Percentiles rank a stretch among this genome's conserved stretches.
Conservation (phyloP, 169 alveolate species). For the Eimeria praecox region DNA sequence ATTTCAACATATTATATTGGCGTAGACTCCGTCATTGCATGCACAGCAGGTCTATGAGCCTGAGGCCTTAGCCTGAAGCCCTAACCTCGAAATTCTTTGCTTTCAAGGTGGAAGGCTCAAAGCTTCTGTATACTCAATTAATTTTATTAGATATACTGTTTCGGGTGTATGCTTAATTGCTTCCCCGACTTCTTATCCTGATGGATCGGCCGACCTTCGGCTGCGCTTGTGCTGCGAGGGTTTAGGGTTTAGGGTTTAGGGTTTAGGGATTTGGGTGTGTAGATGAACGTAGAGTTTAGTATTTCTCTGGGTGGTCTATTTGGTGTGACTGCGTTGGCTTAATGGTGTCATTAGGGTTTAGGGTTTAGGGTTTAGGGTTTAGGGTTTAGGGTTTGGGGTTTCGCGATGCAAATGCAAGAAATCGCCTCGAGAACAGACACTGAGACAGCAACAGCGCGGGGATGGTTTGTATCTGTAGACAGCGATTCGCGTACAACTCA, state of each 20-base stretch:
- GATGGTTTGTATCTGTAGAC: background rate
- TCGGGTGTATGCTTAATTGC: background rate
- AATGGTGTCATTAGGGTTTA: background rate
- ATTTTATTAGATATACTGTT: background rate
- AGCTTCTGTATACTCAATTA: background rate
- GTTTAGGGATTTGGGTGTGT: background rate
- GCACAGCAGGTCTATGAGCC: background rate
- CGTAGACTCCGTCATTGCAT: background rate
- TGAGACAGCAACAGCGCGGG: background rate
- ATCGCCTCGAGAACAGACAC: background rate
- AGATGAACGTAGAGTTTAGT: background rate
- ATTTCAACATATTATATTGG: background rate
- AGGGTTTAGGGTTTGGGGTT: background rate
- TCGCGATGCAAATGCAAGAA: background rate
- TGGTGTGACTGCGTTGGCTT: background rate
- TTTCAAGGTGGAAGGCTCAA: background rate
- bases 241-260: constrained; percentile 25
- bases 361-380: constrained; percentile 18
- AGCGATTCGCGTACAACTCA: background rate
- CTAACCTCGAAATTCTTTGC: background rate
- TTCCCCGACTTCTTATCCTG: background rate
- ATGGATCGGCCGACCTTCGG: background rate
- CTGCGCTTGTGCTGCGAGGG: background rate
- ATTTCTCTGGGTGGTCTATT: background rate
- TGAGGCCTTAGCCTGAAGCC: background rate